Percentiles rank a stretch among this genome's conserved stretches.
These are phyloP conservation scores for Cymbopogon citratus DNA, from an alignment of 176 grass and related monocot species.

Conservation along the genomic window DNA sequence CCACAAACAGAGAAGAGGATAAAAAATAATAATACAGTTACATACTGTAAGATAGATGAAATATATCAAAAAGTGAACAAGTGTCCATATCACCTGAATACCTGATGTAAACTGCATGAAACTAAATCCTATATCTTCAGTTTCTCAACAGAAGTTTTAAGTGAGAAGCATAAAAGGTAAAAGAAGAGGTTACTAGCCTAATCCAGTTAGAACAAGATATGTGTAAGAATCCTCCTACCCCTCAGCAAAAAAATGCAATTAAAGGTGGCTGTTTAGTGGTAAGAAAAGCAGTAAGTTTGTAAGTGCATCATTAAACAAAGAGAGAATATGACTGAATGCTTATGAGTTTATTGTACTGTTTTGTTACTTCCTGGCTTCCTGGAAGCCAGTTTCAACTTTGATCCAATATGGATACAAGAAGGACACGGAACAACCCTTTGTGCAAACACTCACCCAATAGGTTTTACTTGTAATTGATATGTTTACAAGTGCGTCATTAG, in stretches of 20 bases:
- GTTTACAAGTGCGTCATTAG: not conserved
- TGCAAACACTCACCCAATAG: not conserved
- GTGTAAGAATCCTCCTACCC: not conserved
- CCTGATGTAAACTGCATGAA: not conserved
- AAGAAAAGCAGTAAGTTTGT: not conserved
- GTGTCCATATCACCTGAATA: not conserved
- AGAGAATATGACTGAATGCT: not conserved
- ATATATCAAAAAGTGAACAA: conserved; percentile 11
- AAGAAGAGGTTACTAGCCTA: not conserved
- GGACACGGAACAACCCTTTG: not conserved
- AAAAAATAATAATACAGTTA: not conserved
- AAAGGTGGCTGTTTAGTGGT: too few species aligned
- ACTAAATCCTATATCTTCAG: not conserved
- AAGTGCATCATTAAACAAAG: not conserved
- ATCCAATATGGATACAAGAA: not conserved
- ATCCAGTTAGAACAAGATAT: not conserved
- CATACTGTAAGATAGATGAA: conserved; percentile 5
- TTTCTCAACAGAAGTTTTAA: not conserved
- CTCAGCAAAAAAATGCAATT: not conserved
- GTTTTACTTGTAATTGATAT: not conserved
- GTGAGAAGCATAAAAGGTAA: conserved; percentile 2
- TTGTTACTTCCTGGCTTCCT: not conserved
- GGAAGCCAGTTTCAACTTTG: not conserved
- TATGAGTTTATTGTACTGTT: not conserved
- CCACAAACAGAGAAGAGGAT: not conserved